Evolutionary conservation across 1,284 basidiomycete genomes (phyloP).

Genomic region (Anthracocystis walkeri): DNA sequence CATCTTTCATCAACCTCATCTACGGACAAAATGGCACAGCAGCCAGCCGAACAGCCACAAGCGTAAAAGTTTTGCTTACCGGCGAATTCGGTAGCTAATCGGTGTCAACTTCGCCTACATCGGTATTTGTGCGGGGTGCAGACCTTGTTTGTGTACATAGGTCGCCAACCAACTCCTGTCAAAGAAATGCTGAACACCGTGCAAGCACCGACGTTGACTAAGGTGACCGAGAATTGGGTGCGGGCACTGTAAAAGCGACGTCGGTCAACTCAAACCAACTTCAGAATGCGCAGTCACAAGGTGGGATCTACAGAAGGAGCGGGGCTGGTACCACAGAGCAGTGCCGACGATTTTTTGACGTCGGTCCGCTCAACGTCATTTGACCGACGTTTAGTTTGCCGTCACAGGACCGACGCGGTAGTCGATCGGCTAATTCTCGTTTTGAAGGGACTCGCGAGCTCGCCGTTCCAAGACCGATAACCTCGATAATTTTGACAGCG

Average conservation of each 20-base stretch:
- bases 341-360: neutral
- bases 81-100: slow-evolving; percentile 32
- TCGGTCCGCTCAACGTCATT: slow-evolving; percentile 23
- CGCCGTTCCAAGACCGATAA: slow-evolving; percentile 20
- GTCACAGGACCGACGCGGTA: slow-evolving; percentile 27
- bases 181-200: slow-evolving; percentile 13
- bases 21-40: neutral
- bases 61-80: slow-evolving; percentile 20
- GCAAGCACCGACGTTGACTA: slow-evolving; percentile 25
- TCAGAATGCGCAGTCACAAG: too few relatives aligned
- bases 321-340: neutral
- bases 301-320: neutral
- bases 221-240: slow-evolving; percentile 3
- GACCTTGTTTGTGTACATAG: slow-evolving; percentile 3
- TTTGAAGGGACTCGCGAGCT: slow-evolving; percentile 1
- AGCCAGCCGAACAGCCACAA: neutral
- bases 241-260: too few relatives aligned
- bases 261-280: slow-evolving; percentile 9
- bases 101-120: slow-evolving; percentile 14
- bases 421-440: slow-evolving; percentile 11
- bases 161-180: slow-evolving; percentile 18
- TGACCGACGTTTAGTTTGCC: slow-evolving; percentile 26
- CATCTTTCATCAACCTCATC: neutral
- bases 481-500: neutral
- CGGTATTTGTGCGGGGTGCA: slow-evolving; percentile 23